Base-by-base conservation (phyloP, 257 asterid species). In the Paulownia fortunei region DNA sequence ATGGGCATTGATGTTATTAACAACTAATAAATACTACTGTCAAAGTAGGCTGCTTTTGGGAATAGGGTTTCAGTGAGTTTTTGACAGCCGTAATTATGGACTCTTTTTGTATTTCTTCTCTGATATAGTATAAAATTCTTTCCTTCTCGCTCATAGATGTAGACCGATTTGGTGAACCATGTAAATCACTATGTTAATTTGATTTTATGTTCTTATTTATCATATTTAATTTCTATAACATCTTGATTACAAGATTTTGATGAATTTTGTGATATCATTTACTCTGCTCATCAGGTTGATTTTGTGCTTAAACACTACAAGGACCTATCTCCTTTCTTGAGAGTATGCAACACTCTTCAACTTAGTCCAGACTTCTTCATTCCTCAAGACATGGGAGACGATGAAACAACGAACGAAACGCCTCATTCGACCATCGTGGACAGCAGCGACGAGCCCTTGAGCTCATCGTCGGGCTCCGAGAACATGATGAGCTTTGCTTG, bases 321-420 rank as follows among this genome's bases (percentile, higher is more conserved):
- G 47, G 92, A 89, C 46, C 82, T 94, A 16, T 84, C 95, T 5
- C 96, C 96, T n/a, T 94, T 94, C 82, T 69, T 94, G 73, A 89
- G 88, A 79, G 88, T 82, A 36, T 94, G 99, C 91, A 86, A 86
- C 58, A 86, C 89, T 9, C 87, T 94, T 79, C 96, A 90, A 80
- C 94, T 94, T 3, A 79, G 97, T 73, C 97, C 98, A 19, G 99
- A 94, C 37, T 94, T 92, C 88, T 88, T 92, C 86, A 88, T 94
- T 34, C 99, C 99, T 13, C 95, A 91, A 71, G 98, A 94, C 69
- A 86, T 84, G 15, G 89, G 87, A 8, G 98, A 90, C 2, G 95
- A 91, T 0, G 98, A 91, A 5, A 82, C 77, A 71, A 88, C 92
- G 0, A 82, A 87, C 32, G 94, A 89, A 73, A 93, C 93, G 0